Evolutionary conservation across 306 rosid species (phyloP).

Genomic region (Cucurbita moschata): DNA sequence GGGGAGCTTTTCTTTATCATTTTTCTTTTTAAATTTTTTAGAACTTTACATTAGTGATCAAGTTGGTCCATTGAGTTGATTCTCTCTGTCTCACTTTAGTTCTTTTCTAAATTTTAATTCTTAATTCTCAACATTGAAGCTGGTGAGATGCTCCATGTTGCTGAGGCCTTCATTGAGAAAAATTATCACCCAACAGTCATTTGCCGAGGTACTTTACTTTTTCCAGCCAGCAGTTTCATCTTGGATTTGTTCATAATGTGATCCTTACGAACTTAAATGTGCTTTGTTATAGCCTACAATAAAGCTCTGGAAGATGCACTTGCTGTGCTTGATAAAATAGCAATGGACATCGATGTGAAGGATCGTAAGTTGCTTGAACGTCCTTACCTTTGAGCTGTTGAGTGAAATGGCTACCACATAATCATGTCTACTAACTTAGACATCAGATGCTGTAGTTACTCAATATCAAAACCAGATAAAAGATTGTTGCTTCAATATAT

Average conservation of each 20-base stretch:
- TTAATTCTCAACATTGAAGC: conserved; percentile 27
- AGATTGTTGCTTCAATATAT: neutral
- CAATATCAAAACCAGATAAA: neutral
- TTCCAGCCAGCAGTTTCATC: neutral
- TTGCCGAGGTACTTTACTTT: conserved; percentile 61
- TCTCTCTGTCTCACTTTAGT: neutral
- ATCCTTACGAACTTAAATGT: neutral
- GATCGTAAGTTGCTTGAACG: conserved; percentile 56
- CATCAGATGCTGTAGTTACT: neutral
- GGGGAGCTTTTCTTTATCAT: neutral
- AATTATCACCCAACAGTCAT: conserved; percentile 86
- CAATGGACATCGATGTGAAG: conserved; percentile 64
- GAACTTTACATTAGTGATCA: neutral
- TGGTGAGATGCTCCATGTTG: conserved; percentile 99
- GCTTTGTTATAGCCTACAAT: conserved; percentile 55
- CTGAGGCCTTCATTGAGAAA: conserved; percentile 83
- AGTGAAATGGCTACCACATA: neutral
- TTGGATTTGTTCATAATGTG: neutral
- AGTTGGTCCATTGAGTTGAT: neutral
- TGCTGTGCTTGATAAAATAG: conserved; percentile 81
- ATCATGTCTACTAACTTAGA: neutral
- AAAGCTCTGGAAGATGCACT: conserved; percentile 95
- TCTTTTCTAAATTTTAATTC: neutral
- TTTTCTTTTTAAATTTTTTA: neutral
- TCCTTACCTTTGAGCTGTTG: neutral